Evolutionary conservation across 2,329 filamentous ascomycete species (phyloP), one percentile per base, ranked within the genome.

Genomic region (Claviceps monticola): DNA sequence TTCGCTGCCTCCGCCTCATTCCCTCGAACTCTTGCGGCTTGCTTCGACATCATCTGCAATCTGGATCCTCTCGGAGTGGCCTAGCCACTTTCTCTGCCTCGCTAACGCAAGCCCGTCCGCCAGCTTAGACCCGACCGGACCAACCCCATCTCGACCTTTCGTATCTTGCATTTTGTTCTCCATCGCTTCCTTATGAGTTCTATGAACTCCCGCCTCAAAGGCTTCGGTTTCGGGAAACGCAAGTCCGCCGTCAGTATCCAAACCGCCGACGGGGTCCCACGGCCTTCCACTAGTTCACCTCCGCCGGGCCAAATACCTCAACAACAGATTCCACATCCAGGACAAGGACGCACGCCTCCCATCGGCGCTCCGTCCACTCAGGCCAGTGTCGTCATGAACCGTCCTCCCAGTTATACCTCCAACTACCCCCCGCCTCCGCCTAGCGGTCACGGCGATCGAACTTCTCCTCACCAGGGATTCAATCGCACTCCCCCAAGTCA

Each of bases 221-320:
- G 79, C 76, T 78, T 88, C 73, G 83, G 85, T 72, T 85, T 87
- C 75, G 84, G 83, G 72, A 87, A 86, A 79, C 83, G 85, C 71
- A 86, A 82, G 75, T 84, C 83, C 63, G 75, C 75, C 62, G 74
- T 76, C 66, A 80, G 75, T 68, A 78, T 79, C 62, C 74, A 76
- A 59, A 71, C 68, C 64, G 64, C 70, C 65, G 71, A 75, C 65
- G 65, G 64, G 52, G 60, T 58, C 53, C 59, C 61, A 55, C 59
- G 29, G 29, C 29, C 29, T 34, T 34, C 64, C 54, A 59, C 58
- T 58, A 62, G 57, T 58, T 64, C 66, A 60, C 65, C 66, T 62
- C 63, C 65, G 55, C 62, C 67, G 55, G 70, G 64, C 66, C 75
- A 78, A 73, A 48, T 48, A 50, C 67, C 74, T 62, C 73, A 73